Evolutionary conservation across 2,329 filamentous ascomycete genomes (phyloP).

Genomic region (Colletotrichum siamense): DNA sequence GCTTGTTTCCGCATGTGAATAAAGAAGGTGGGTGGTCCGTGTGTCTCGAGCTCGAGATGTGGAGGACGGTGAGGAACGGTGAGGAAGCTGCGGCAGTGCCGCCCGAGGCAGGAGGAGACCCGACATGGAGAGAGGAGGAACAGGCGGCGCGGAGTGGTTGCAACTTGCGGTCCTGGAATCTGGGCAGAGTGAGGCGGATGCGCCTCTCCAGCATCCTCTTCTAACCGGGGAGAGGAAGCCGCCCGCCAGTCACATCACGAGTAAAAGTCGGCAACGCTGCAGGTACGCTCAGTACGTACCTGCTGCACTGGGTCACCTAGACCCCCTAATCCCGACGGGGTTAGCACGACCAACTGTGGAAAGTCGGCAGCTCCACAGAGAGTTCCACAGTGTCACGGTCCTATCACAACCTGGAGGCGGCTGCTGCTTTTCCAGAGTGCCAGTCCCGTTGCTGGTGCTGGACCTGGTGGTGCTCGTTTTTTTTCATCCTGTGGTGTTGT

Average conservation of each 20-base stretch:
- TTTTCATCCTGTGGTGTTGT: not conserved
- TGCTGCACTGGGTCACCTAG: not conserved
- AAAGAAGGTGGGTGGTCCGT: slow-evolving; percentile 10
- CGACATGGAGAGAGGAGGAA: not conserved
- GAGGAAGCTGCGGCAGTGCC: not conserved
- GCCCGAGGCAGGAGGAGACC: not conserved
- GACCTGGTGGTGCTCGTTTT: not conserved
- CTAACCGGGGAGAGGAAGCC: not conserved
- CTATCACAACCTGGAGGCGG: not conserved
- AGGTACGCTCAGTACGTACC: slow-evolving; percentile 15
- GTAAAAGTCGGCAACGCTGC: slow-evolving; percentile 15
- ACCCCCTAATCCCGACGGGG: not conserved
- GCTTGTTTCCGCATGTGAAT: slow-evolving; percentile 1
- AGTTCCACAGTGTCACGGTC: slow-evolving; percentile 3
- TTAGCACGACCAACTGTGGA: not conserved
- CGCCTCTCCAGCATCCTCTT: not conserved
- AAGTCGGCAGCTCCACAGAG: not conserved
- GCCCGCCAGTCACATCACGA: slow-evolving; percentile 9
- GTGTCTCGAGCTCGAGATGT: slow-evolving; percentile 4
- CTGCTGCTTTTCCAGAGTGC: not conserved
- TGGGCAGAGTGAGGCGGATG: slow-evolving; percentile 16
- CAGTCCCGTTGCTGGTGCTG: not conserved
- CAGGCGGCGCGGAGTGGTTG: not conserved
- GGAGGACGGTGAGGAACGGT: not conserved
- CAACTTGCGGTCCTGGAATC: not conserved